Evolutionary conservation across 1,284 basidiomycete species (phyloP), one percentile per base, ranked within the genome.

Genomic region (Meira nashicola): DNA sequence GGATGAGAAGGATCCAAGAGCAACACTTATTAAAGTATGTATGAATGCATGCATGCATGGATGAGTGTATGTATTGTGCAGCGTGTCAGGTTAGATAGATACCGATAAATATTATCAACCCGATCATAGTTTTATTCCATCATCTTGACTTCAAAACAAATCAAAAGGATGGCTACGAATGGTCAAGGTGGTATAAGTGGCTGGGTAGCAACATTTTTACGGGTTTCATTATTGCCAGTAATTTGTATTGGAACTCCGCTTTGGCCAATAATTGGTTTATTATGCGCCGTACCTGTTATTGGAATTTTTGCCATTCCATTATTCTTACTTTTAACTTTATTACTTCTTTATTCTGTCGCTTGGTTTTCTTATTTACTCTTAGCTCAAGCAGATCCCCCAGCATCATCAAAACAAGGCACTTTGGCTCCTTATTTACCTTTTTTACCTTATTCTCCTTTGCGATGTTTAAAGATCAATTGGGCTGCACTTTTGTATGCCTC

Each of bases 331-430:
- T 61, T 77, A 40, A 66, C 71, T 14, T 55, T 68, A n/a, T 39
- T 68, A 25, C 58, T 78, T 11, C 68, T 78, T 37, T 79, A 79
- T 50, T 55, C 65, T 8, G 59, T 76, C 1, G 66, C 76, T 8
- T 79, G 79, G 78, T 69, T 73, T 44, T 65, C 68, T 39, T 79
- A 79, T 55, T 70, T 79, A 25, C 25, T 71, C 10, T 50, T 77
- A 3, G 73, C 78, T 2, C 78, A 79, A 55, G 60, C 65, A 51
- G 71, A 76, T 48, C 65, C 70, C 0, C 74, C 78, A 8, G 52
- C 57, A 14, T 50, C 66, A 28, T 17, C 54, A 2, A 57, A 38
- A 40, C n/a, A 54, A 14, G 64, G 65, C 58, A 58, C 54, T 15
- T 53, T 59, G 1, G 28, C 57, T 5, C 55, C 58, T 39, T 59